phyloP scores from a whole-genome alignment of 1,284 basidiomycete genomes.

The Ganoderma sinense region DNA sequence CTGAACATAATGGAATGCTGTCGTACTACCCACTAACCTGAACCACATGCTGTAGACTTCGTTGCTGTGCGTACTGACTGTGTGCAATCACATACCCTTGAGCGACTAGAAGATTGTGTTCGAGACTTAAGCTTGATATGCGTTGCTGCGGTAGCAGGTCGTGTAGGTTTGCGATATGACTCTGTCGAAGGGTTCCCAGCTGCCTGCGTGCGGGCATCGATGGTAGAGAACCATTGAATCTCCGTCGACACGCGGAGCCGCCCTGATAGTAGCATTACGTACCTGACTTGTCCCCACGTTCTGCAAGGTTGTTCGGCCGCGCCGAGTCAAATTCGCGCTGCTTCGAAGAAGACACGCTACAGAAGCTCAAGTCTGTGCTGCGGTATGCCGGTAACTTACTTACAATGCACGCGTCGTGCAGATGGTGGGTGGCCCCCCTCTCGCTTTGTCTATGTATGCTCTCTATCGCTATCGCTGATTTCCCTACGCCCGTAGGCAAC shows the following conservation, averaged over 20 bases:
- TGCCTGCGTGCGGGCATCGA: background rate
- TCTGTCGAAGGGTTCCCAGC: background rate
- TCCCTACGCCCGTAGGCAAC: background rate
- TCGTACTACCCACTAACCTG: conserved; percentile 5
- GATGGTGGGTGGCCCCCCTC: background rate
- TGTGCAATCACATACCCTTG: conserved; percentile 1
- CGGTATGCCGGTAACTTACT: background rate
- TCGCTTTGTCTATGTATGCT: background rate
- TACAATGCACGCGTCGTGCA: background rate
- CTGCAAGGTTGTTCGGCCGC: background rate
- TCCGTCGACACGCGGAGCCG: background rate
- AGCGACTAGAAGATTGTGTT: background rate
- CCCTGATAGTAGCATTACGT: background rate
- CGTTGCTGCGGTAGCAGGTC: background rate
- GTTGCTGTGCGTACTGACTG: background rate
- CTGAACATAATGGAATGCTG: background rate
- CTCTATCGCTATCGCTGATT: background rate
- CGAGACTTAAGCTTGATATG: too few relatives aligned
- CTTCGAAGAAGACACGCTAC: background rate
- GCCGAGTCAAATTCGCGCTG: background rate
- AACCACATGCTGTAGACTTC: conserved; percentile 5
- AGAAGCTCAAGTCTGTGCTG: background rate
- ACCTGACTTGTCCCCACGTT: background rate
- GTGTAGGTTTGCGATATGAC: background rate
- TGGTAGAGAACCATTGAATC: background rate